Percentiles rank a stretch among this genome's conserved stretches.
phyloP scores from a whole-genome alignment of 2,329 filamentous ascomycete species.

The Ophiocordyceps camponoti-leonardi region DNA sequence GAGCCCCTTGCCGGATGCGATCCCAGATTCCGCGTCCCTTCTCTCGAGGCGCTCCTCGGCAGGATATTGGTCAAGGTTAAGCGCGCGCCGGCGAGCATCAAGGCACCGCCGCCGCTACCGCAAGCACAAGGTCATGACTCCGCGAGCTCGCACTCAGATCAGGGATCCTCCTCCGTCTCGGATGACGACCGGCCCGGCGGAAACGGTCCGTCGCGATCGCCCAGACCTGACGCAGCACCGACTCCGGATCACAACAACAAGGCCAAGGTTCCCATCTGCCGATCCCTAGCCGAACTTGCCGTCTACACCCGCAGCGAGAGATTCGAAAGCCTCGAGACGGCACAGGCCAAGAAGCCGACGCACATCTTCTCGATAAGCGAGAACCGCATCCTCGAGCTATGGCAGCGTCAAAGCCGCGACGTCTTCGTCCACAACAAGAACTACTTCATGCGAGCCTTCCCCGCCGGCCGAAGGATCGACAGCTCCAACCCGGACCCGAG shows the following conservation, averaged over 20 bases:
- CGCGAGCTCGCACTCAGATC: slow-evolving; percentile 15
- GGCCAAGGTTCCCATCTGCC: slow-evolving; percentile 46
- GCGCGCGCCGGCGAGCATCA: slow-evolving; percentile 26
- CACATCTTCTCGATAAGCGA: slow-evolving; percentile 86
- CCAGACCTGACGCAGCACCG: not conserved
- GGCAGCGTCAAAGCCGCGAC: slow-evolving; percentile 47
- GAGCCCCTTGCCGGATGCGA: slow-evolving; percentile 29
- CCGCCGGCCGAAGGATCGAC: slow-evolving; percentile 57
- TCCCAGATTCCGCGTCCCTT: slow-evolving; percentile 41
- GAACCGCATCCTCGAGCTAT: slow-evolving; percentile 45
- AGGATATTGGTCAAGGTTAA: slow-evolving; percentile 82
- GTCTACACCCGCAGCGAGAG: slow-evolving; percentile 78
- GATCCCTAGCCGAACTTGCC: slow-evolving; percentile 55
- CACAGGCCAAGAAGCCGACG: slow-evolving; percentile 37
- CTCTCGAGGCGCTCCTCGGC: slow-evolving; percentile 51
- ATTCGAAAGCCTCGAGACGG: slow-evolving; percentile 55
- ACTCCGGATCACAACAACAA: slow-evolving; percentile 8
- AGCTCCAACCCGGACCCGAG: slow-evolving; percentile 94
- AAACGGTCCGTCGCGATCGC: not conserved
- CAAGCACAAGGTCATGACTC: slow-evolving; percentile 8
- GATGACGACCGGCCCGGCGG: slow-evolving; percentile 22
- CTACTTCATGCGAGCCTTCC: slow-evolving; percentile 85
- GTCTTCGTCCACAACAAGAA: slow-evolving; percentile 78
- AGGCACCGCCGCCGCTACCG: slow-evolving; percentile 3
- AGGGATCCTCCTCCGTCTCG: slow-evolving; percentile 22